These are phyloP conservation scores for Pseudogymnoascus sp. DNA, from an alignment of 2,329 filamentous ascomycete genomes.

Conservation along the genomic window DNA sequence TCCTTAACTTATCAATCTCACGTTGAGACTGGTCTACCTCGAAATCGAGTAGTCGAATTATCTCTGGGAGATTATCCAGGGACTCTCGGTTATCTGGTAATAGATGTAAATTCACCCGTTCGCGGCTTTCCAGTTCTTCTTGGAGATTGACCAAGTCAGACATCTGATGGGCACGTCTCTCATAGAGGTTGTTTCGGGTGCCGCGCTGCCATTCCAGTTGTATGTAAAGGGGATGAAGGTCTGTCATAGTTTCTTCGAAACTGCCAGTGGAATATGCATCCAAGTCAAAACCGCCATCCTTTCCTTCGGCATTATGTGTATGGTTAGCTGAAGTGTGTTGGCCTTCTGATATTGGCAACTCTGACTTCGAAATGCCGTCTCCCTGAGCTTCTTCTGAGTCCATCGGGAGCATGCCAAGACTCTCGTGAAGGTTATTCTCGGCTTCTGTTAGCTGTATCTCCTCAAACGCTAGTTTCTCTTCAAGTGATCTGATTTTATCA, in stretches of 20 bases:
- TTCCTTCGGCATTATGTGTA: background rate
- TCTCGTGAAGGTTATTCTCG: background rate
- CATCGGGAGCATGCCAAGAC: background rate
- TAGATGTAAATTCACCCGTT: constrained; percentile 10
- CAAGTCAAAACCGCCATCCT: background rate
- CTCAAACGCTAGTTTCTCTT: constrained; percentile 14
- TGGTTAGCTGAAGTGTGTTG: background rate
- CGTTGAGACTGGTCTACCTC: constrained; percentile 12
- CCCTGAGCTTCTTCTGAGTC: background rate
- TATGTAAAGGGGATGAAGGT: constrained; percentile 19
- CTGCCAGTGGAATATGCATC: background rate
- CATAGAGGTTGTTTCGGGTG: constrained; percentile 17
- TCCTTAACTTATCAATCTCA: constrained; percentile 13
- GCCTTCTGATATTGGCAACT: constrained; percentile 4
- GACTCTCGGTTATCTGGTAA: constrained; percentile 16
- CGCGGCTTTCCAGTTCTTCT: constrained; percentile 3
- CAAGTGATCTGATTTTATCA: constrained; percentile 19
- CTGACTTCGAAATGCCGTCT: background rate
- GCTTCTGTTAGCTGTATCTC: constrained; percentile 14
- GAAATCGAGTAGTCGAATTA: constrained; percentile 6
- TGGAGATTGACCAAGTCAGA: constrained; percentile 16
- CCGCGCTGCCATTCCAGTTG: constrained; percentile 15
- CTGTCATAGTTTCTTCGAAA: background rate
- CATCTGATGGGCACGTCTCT: constrained; percentile 15
- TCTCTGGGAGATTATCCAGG: constrained; percentile 15